Evolutionary conservation across 768 basidiomycete genomes (phyloP).

Genomic region (Sarcomyxa edulis): DNA sequence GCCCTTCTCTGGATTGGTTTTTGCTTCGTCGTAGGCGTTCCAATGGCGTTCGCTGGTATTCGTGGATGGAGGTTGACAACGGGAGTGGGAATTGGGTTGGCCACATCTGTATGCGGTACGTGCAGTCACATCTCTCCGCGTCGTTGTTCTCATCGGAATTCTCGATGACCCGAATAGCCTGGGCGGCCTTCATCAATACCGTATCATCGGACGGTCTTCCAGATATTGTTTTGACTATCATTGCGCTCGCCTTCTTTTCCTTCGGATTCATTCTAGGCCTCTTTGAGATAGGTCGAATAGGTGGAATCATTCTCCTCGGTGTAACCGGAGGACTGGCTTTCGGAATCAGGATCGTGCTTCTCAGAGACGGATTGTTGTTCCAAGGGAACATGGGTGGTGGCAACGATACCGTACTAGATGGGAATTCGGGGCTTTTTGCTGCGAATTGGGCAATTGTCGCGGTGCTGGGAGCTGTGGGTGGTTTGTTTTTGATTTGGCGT

Average conservation of each 20-base stretch:
- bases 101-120: conserved; percentile 41
- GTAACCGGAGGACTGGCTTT: conserved; percentile 53
- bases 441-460: conserved; percentile 53
- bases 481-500: conserved; percentile 35
- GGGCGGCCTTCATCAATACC: conserved; percentile 60
- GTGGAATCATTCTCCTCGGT: conserved; percentile 41
- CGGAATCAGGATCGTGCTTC: conserved; percentile 47
- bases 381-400: conserved; percentile 11
- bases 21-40: conserved; percentile 43
- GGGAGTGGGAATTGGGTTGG: conserved; percentile 48
- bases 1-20: conserved; percentile 58
- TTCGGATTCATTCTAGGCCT: conserved; percentile 48
- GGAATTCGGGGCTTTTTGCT: conserved; percentile 22
- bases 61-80: conserved; percentile 53
- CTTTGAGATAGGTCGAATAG: conserved; percentile 44
- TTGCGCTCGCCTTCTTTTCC: conserved; percentile 44
- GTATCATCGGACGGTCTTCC: conserved; percentile 40
- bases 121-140: conserved; percentile 1
- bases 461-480: conserved; percentile 35
- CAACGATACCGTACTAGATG: too few species aligned
- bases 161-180: conserved; percentile 31
- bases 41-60: conserved; percentile 52
- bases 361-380: conserved; percentile 46
- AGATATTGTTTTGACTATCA: conserved; percentile 44
- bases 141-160: conserved; percentile 2